Conservation (phyloP, 2,329 filamentous ascomycete genomes). For the Orbilia javanica region DNA sequence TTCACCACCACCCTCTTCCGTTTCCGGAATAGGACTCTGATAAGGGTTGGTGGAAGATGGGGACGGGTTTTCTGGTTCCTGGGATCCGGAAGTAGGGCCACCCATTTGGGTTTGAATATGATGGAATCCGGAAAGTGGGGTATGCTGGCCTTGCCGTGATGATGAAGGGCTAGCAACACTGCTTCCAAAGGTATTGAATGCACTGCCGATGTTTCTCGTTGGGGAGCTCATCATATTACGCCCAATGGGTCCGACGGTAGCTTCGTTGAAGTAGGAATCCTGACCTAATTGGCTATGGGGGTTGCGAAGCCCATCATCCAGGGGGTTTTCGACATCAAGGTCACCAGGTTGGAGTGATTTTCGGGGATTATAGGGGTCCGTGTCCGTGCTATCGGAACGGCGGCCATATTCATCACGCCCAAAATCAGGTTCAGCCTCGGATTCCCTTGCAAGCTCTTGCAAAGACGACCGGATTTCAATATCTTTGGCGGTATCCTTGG, state of each 20-base stretch:
- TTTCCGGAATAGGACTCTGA: conserved; percentile 85
- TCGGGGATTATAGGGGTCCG: conserved; percentile 79
- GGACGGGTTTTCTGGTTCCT: conserved; percentile 80
- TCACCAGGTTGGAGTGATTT: conserved; percentile 75
- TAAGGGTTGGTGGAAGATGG: conserved; percentile 97
- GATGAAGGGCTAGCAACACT: conserved; percentile 72
- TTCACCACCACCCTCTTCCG: conserved; percentile 73
- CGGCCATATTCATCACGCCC: conserved; percentile 67
- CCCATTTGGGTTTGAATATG: conserved; percentile 69
- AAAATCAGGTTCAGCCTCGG: conserved; percentile 68
- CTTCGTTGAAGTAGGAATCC: conserved; percentile 45
- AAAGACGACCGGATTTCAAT: conserved; percentile 60
- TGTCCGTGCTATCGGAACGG: conserved; percentile 74
- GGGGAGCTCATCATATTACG: conserved; percentile 67
- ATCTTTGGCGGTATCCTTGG: conserved; percentile 72
- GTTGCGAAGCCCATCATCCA: conserved; percentile 65
- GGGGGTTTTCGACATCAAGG: conserved; percentile 79
- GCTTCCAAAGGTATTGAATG: conserved; percentile 72
- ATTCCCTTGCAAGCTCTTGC: conserved; percentile 62
- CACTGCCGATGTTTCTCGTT: conserved; percentile 62
- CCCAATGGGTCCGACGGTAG: conserved; percentile 64
- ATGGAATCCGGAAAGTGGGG: conserved; percentile 65
- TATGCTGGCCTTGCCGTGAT: conserved; percentile 68
- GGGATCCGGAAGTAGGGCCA: conserved; percentile 61
- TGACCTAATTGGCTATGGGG: conserved; percentile 65